These are phyloP conservation scores for Saccharomyces hybrid DNA, from an alignment of 1,139 yeast genomes.

Conservation along the genomic window DNA sequence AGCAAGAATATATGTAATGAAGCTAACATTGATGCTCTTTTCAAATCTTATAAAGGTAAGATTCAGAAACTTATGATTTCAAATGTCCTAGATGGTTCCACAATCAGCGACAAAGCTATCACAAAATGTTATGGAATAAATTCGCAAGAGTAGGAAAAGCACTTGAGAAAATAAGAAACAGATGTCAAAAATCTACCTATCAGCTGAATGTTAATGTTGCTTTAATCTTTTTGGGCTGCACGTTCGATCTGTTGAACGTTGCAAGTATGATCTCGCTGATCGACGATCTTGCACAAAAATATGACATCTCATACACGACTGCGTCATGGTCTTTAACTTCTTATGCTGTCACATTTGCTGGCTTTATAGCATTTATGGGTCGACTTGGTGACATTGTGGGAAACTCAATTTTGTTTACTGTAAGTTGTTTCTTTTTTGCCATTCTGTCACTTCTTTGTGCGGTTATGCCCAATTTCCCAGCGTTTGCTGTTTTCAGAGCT, in stretches of 20 bases:
- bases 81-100: no score
- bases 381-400: slow-evolving; percentile 31
- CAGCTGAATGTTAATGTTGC: slow-evolving; percentile 7
- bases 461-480: slow-evolving; percentile 26
- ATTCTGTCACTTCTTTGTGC: slow-evolving; percentile 27
- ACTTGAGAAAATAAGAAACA: not conserved
- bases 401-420: slow-evolving; percentile 21
- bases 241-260: slow-evolving; percentile 11
- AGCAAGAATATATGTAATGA: not conserved
- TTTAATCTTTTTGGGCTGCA: slow-evolving; percentile 7
- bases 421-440: slow-evolving; percentile 11
- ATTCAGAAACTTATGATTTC: no score
- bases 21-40: not conserved
- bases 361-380: slow-evolving; percentile 30
- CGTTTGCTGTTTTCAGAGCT: slow-evolving; percentile 33
- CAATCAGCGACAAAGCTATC: not conserved
- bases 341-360: slow-evolving; percentile 30
- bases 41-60: not conserved
- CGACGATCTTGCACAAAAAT: slow-evolving; percentile 8
- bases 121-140: not conserved
- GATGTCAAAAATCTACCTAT: slow-evolving; percentile 5
- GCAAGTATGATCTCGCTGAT: slow-evolving; percentile 10
- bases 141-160: not conserved
- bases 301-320: slow-evolving; percentile 6
- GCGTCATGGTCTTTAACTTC: slow-evolving; percentile 30